phyloP scores from a whole-genome alignment of 768 basidiomycete species.

The Pulveroboletus sp. region DNA sequence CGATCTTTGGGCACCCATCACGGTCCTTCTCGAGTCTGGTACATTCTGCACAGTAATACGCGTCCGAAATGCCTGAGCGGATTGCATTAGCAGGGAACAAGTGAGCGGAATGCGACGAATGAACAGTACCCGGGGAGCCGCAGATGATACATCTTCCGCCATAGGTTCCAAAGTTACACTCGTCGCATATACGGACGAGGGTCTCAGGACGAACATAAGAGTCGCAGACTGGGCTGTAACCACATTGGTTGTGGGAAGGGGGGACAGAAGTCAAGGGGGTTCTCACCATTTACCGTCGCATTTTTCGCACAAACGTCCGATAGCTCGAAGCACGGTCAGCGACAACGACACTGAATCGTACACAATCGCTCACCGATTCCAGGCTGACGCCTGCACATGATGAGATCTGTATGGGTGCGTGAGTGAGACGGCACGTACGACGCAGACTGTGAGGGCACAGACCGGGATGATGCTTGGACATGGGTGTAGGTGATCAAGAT shows the following conservation, averaged over 20 bases:
- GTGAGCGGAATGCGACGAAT: not conserved
- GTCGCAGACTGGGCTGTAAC: slow-evolving; percentile 88
- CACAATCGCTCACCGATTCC: slow-evolving; percentile 72
- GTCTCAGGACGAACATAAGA: slow-evolving; percentile 99
- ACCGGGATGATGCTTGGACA: slow-evolving; percentile 94
- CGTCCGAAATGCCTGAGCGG: slow-evolving; percentile 86
- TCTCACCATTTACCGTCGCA: slow-evolving; percentile 98
- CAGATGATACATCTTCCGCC: slow-evolving; percentile 98
- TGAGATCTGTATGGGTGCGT: slow-evolving; percentile 60
- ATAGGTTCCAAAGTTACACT: slow-evolving; percentile 98
- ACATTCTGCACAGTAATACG: slow-evolving; percentile 98
- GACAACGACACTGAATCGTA: not conserved
- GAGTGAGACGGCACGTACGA: not conserved
- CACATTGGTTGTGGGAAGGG: not conserved
- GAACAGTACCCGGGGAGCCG: slow-evolving; percentile 76
- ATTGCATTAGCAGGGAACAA: not conserved
- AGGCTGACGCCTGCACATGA: slow-evolving; percentile 97
- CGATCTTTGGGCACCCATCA: slow-evolving; percentile 98
- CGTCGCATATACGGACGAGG: slow-evolving; percentile 96
- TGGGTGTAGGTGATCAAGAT: slow-evolving; percentile 29
- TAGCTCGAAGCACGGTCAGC: slow-evolving; percentile 50
- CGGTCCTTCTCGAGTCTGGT: slow-evolving; percentile 95
- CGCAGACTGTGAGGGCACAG: slow-evolving; percentile 1
- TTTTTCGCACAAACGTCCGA: slow-evolving; percentile 97
- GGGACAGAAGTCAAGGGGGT: not conserved